Base-by-base conservation (phyloP, 2,329 filamentous ascomycete genomes). In the Stagonosporopsis rhizophila region DNA sequence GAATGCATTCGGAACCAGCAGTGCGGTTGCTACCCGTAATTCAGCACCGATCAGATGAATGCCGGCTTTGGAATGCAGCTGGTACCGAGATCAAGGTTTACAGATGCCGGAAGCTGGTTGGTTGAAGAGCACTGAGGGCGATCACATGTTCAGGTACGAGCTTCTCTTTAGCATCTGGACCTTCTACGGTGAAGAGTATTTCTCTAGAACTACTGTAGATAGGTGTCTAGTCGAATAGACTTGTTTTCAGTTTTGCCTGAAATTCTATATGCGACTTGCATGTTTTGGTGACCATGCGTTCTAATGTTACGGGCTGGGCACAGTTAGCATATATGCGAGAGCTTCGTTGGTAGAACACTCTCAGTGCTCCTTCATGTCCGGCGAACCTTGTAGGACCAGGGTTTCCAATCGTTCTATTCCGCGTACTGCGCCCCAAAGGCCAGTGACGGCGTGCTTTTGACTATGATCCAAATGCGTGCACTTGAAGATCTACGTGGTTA, bases 21-120 rank as follows among this genome's bases (percentile, higher is more conserved):
- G 15, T 35, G 17, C 28, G 22, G 51, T 23, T 38, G 12, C 27
- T 39, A 5, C 15, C 15, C 15, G 12, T 25, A 49, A 48, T 35
- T 39, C 34, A 38, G 28, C 19, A 27, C 53, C 47, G 14, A 46
- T 46, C n/a, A 46, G 50, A 25, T 58, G 35, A 44, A 27, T 47
- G 34, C 47, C 40, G 17, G 56, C 50, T 28, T 35, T 62, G n/a
- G 30, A 46, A 27, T 30, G 50, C 11, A 38, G 25, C 3, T 50
- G 52, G 52, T 56, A 51, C 37, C 27, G 28, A 28, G 28, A 45
- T n/a, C 34, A 15, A 4, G 35, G 49, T 17, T 25, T 37, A 22
- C 27, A 15, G 20, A 17, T 14, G 19, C 32, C 22, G 5, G 35
- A 25, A 14, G 19, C 4, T 30, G 38, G 22, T 20, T 23, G 38